phyloP scores from a whole-genome alignment of 2,329 filamentous ascomycete genomes.

The Sarocladiaceae sp. region DNA sequence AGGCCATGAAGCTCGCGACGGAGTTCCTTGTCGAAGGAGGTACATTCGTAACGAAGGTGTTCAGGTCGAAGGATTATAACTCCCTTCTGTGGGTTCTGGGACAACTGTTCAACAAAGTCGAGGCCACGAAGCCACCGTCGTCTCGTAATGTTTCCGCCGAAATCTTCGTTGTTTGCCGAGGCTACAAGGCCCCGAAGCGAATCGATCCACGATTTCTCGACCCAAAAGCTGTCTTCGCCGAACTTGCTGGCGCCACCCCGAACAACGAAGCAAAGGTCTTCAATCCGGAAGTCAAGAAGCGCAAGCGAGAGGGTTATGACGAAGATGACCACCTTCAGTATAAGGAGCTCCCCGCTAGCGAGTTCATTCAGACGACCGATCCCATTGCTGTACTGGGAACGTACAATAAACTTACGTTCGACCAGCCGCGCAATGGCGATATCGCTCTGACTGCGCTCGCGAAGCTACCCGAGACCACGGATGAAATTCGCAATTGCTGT shows the following conservation, averaged over 20 bases:
- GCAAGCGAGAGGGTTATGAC: constrained; percentile 96
- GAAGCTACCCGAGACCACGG: constrained; percentile 80
- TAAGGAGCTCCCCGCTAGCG: constrained; percentile 82
- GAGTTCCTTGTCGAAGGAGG: constrained; percentile 89
- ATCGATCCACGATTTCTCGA: constrained; percentile 93
- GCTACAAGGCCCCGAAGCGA: constrained; percentile 90
- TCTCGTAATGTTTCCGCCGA: constrained; percentile 95
- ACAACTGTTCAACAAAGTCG: constrained; percentile 90
- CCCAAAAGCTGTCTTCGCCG: constrained; percentile 83
- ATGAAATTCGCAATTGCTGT: constrained; percentile 76
- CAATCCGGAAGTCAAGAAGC: constrained; percentile 95
- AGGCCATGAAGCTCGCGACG: constrained; percentile 88
- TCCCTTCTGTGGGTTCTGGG: constrained; percentile 95
- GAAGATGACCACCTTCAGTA: constrained; percentile 92
- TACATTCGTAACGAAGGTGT: constrained; percentile 95
- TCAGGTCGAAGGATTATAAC: constrained; percentile 96
- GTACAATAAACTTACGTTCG: constrained; percentile 79
- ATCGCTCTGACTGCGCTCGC: constrained; percentile 82
- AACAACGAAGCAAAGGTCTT: constrained; percentile 99
- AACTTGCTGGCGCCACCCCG: constrained; percentile 76
- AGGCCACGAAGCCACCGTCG: constrained; percentile 95
- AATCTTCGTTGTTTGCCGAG: constrained; percentile 95
- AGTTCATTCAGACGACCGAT: constrained; percentile 91
- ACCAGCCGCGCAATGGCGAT: constrained; percentile 75
- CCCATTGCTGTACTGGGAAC: constrained; percentile 88